Conservation (phyloP, 2,329 filamentous ascomycete genomes). For the Tympanopsis confertula region DNA sequence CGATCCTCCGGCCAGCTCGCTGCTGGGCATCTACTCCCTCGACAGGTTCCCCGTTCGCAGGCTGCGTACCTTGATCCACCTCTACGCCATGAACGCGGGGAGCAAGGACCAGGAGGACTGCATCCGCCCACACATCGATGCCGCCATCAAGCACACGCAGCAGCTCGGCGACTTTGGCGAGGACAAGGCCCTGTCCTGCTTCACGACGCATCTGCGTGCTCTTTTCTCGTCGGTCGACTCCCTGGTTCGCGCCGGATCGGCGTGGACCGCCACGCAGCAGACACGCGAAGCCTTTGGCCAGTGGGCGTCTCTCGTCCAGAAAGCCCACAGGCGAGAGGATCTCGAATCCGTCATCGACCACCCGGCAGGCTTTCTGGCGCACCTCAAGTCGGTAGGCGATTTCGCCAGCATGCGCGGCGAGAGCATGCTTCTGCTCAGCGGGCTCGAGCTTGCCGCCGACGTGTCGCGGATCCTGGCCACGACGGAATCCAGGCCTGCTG, state of each 20-base stretch:
- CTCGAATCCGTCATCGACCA: constrained; percentile 35
- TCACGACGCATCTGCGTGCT: constrained; percentile 34
- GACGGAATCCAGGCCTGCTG: too few relatives aligned
- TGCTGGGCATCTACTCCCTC: constrained; percentile 35
- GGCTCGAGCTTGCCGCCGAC: constrained; percentile 31
- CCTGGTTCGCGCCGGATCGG: constrained; percentile 23
- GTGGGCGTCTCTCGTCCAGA: constrained; percentile 30
- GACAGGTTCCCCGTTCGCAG: constrained; percentile 39
- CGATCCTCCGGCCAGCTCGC: constrained; percentile 30
- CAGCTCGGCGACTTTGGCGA: constrained; percentile 26
- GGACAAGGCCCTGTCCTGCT: constrained; percentile 30
- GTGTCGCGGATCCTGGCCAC: constrained; percentile 25
- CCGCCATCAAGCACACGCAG: constrained; percentile 21
- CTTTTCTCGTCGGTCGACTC: constrained; percentile 30
- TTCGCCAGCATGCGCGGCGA: constrained; percentile 39
- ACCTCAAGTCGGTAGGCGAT: constrained; percentile 37
- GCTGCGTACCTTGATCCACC: constrained; percentile 35
- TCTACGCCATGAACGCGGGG: constrained; percentile 36
- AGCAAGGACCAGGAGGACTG: constrained; percentile 23
- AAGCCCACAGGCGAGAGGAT: constrained; percentile 24
- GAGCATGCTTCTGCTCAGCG: constrained; percentile 28
- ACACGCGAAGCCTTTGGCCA: constrained; percentile 24
- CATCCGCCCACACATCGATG: constrained; percentile 25
- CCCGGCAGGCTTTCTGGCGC: constrained; percentile 32
- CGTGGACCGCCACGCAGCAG: constrained; percentile 17